phyloP scores from a whole-genome alignment of 495 filamentous ascomycete species.

The Platismatia glauca region DNA sequence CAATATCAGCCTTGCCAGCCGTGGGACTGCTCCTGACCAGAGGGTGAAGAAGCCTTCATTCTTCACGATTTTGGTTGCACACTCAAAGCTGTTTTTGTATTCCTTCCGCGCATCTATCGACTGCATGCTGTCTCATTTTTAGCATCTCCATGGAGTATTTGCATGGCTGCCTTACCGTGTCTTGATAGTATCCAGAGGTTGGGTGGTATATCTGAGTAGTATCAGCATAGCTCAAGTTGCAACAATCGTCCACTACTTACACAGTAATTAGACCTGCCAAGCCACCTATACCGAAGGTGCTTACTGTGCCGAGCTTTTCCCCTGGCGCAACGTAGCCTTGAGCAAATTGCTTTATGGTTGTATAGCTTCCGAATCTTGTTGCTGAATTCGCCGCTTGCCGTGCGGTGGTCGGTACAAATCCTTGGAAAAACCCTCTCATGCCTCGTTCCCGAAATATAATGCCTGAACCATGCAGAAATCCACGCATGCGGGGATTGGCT shows the following conservation, averaged over 20 bases:
- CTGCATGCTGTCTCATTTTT: slow-evolving; percentile 64
- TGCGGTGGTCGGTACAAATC: slow-evolving; percentile 89
- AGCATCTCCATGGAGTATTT: background rate
- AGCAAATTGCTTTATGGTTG: slow-evolving; percentile 78
- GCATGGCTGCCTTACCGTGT: slow-evolving; percentile 48
- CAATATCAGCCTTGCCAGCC: slow-evolving; percentile 72
- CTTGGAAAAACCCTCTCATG: slow-evolving; percentile 88
- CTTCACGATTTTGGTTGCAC: slow-evolving; percentile 72
- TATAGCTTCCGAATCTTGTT: slow-evolving; percentile 82
- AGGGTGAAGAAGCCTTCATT: slow-evolving; percentile 86
- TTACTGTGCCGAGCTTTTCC: slow-evolving; percentile 83
- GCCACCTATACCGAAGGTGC: slow-evolving; percentile 86
- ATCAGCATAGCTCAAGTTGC: slow-evolving; percentile 3
- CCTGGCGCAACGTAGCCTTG: slow-evolving; percentile 88
- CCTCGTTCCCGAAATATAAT: slow-evolving; percentile 84
- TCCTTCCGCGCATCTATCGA: slow-evolving; percentile 74
- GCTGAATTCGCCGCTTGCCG: slow-evolving; percentile 93
- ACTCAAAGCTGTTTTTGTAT: slow-evolving; percentile 85
- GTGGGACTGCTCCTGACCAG: slow-evolving; percentile 86
- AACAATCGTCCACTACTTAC: slow-evolving; percentile 40
- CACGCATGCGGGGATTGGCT: slow-evolving; percentile 75
- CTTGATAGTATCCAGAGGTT: slow-evolving; percentile 92
- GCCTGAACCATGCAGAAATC: slow-evolving; percentile 82
- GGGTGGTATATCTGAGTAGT: slow-evolving; percentile 50
- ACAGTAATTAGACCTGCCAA: slow-evolving; percentile 89